Base-by-base conservation (phyloP, 2,329 filamentous ascomycete species). In the Coniochaeta ligniaria region DNA sequence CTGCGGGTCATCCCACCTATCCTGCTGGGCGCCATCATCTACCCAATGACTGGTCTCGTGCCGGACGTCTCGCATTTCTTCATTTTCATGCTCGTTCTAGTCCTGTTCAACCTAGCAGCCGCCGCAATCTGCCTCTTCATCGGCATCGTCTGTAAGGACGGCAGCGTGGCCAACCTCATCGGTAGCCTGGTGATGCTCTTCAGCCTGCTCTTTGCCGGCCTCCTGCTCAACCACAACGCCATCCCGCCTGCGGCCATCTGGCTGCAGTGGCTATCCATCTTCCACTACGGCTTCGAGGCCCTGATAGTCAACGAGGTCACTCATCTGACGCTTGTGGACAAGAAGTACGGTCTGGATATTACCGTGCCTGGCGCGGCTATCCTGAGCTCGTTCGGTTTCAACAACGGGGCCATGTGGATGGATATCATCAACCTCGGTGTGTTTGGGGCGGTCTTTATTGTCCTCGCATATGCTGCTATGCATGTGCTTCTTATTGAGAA, bases 161-260 rank as follows among this genome's bases (percentile, higher is more conserved):
- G 85, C 35, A 90, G 92, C 41, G 92, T 99, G 2, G 95, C 95
- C 58, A 98, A 96, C 73, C 75, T 99, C 64, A 90, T 99, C 62
- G 95, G 94, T 59, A 96, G 93, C 67, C 77, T 99, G 68, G 92
- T 98, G 58, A 99, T 99, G 95, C 82, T 99, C 9, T 99, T 99
- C 80, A 96, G 91, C 71, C 78, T 99, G 63, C 83, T 99, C 11
- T 98, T 99, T 73, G 94, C 93, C 0, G 95, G 95, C 61, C 86
- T 99, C 62, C 81, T 99, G 61, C 84, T 99, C 63, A 99, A 99
- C 74, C 92, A 96, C 72, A 88, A 97, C 72, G 92, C 91, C 33
- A 97, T 97, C 59, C 95, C 95, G 1, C 81, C 84, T 57, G 85
- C 91, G 1, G 90, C 94, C 2, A 75, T 92, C 63, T 99, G 95